A percentile compares a stretch with the other conserved stretches of the same genome.
Evolutionary conservation across 345 rosid genomes (phyloP).

Genomic region (Lepidium sativum): DNA sequence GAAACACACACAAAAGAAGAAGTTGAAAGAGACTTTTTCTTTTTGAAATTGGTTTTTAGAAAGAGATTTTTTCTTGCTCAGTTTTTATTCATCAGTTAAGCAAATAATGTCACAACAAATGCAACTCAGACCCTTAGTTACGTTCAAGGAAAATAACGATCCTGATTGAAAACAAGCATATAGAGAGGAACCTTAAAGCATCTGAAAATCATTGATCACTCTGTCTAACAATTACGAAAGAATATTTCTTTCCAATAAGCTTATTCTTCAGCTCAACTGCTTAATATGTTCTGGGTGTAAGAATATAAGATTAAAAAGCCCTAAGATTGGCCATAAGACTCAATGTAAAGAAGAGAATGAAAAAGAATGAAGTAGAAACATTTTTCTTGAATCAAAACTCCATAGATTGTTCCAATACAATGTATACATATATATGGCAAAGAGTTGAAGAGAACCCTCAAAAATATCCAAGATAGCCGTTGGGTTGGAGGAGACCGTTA

Average conservation of each 20-base stretch:
- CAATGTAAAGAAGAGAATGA: no score
- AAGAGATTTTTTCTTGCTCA: background rate
- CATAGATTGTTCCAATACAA: no score
- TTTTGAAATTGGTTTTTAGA: no score
- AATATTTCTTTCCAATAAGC: conserved; percentile 48
- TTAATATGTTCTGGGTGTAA: conserved; percentile 62
- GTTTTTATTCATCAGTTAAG: background rate
- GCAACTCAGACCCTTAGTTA: background rate
- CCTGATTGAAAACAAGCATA: background rate
- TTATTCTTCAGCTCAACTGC: conserved; percentile 70
- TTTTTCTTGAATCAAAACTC: no score
- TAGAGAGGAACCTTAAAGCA: conserved; percentile 34
- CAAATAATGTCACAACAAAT: background rate
- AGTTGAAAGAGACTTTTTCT: background rate
- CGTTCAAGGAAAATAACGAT: background rate
- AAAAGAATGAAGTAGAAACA: no score
- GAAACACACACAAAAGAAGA: background rate
- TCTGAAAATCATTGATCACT: conserved; percentile 45
- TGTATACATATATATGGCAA: no score
- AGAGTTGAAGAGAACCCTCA: no score
- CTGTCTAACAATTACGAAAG: conserved; percentile 35
- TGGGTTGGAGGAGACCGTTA: no score
- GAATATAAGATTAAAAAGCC: no score
- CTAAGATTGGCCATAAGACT: no score
- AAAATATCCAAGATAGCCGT: no score